These are phyloP conservation scores for Rhizoctonia solani DNA, from an alignment of 1,284 basidiomycete genomes.

Conservation along the genomic window DNA sequence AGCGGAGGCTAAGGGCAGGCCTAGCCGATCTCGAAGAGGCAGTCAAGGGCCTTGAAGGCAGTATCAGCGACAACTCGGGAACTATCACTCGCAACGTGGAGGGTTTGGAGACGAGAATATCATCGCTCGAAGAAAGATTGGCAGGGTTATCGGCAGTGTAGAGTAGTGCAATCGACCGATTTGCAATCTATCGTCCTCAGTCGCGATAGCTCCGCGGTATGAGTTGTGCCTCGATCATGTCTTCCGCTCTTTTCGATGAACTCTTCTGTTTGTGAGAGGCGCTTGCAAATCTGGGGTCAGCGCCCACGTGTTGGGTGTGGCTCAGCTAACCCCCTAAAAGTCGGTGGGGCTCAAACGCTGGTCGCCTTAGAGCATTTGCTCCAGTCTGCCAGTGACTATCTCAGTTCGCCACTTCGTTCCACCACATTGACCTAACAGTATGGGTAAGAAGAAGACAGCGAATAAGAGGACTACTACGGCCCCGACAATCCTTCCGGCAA, in stretches of 20 bases:
- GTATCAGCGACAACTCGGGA: conserved; percentile 73
- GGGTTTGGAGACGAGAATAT: conserved; percentile 68
- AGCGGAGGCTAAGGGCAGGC: conserved; percentile 62
- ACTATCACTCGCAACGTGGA: conserved; percentile 73
- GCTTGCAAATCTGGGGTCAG: conserved; percentile 5
- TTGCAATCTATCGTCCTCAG: neutral
- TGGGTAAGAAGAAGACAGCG: neutral
- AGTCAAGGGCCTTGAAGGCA: conserved; percentile 70
- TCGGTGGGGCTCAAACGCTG: conserved; percentile 21
- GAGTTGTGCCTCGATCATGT: neutral
- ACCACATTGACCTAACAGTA: conserved; percentile 5
- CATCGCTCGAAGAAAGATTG: conserved; percentile 57
- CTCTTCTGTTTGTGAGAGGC: too few species aligned
- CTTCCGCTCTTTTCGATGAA: too few species aligned
- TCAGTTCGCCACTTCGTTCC: conserved; percentile 31
- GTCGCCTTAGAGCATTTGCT: neutral
- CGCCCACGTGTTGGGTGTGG: conserved; percentile 25
- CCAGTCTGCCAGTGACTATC: conserved; percentile 31
- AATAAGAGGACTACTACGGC: conserved; percentile 39
- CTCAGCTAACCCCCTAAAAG: conserved; percentile 26
- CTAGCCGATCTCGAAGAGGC: conserved; percentile 71
- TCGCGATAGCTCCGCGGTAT: conserved; percentile 1
- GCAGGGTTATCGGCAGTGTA: conserved; percentile 48
- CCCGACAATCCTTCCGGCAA: conserved; percentile 43
- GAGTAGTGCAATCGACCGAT: neutral